Evolutionary conservation across 202 grass and related monocot species (phyloP).

Genomic region (Setaria viridis): DNA sequence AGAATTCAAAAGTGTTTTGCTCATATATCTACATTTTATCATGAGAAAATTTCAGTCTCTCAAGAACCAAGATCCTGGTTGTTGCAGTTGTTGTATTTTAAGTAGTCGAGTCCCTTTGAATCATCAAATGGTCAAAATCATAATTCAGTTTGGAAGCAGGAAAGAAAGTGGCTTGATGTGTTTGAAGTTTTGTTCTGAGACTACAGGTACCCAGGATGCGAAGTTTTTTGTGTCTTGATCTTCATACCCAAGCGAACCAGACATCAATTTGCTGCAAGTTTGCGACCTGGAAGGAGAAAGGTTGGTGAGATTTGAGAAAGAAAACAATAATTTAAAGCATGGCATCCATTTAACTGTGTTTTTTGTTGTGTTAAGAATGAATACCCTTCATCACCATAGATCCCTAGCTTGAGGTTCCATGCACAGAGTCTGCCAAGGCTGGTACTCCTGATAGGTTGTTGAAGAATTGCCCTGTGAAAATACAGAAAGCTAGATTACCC

Average conservation of each 20-base stretch:
- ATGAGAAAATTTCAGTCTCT: neutral
- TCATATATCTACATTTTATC: slow-evolving; percentile 37
- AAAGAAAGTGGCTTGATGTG: neutral
- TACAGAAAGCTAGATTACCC: neutral
- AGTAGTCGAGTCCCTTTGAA: slow-evolving; percentile 59
- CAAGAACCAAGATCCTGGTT: slow-evolving; percentile 17
- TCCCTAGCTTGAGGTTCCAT: slow-evolving; percentile 63
- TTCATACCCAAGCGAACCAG: slow-evolving; percentile 9
- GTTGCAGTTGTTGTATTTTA: slow-evolving; percentile 74
- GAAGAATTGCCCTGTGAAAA: slow-evolving; percentile 57
- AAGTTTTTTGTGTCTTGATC: slow-evolving; percentile 29
- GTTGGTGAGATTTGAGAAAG: neutral
- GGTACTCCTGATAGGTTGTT: slow-evolving; percentile 60
- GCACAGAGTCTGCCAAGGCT: slow-evolving; percentile 63
- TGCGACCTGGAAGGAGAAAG: slow-evolving; percentile 13
- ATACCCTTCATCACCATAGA: slow-evolving; percentile 70
- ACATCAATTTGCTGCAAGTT: slow-evolving; percentile 18
- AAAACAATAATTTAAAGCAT: neutral
- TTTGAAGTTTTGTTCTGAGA: neutral
- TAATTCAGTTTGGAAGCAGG: neutral
- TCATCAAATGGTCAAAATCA: neutral
- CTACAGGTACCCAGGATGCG: slow-evolving; percentile 11
- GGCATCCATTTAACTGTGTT: neutral
- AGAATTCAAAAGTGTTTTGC: slow-evolving; percentile 24
- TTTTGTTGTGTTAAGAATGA: neutral